phyloP scores from a whole-genome alignment of 192 early-diverging fungal genomes.

The Kickxella alabastrina region DNA sequence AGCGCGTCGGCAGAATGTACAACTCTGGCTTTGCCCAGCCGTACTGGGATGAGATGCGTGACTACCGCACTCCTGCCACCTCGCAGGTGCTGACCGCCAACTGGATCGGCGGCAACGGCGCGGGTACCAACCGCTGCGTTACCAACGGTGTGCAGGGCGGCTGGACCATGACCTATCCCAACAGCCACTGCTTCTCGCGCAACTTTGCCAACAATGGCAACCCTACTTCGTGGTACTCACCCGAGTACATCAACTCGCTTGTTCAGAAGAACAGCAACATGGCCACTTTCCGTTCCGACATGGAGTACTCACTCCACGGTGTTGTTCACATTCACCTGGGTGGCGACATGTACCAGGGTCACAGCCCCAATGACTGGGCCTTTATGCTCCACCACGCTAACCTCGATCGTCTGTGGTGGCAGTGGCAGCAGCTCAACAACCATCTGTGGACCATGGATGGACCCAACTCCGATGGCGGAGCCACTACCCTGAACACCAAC shows the following conservation, averaged over 20 bases:
- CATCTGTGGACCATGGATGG: constrained; percentile 44
- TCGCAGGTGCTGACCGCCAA: constrained; percentile 37
- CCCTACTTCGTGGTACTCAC: constrained; percentile 38
- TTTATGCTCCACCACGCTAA: constrained; percentile 55
- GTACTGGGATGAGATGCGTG: constrained; percentile 55
- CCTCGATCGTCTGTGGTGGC: constrained; percentile 52
- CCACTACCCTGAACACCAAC: constrained; percentile 21
- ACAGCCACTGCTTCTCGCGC: constrained; percentile 48
- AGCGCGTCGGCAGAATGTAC: constrained; percentile 37
- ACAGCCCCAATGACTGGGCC: constrained; percentile 52
- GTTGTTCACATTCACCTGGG: constrained; percentile 50
- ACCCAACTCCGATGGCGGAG: constrained; percentile 25
- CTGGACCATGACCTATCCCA: constrained; percentile 43
- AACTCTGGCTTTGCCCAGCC: constrained; percentile 38
- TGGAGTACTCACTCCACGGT: constrained; percentile 51
- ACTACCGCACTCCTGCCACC: constrained; percentile 36
- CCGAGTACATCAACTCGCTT: constrained; percentile 43
- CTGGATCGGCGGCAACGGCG: constrained; percentile 53
- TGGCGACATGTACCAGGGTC: constrained; percentile 50
- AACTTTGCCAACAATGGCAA: constrained; percentile 48
- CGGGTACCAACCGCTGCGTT: constrained; percentile 31
- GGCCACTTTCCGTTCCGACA: constrained; percentile 38
- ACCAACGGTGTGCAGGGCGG: constrained; percentile 34
- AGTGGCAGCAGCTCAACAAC: constrained; percentile 43
- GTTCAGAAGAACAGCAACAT: constrained; percentile 35